Base-by-base conservation (phyloP, 495 filamentous ascomycete genomes). In the Amniculicola lignicola region DNA sequence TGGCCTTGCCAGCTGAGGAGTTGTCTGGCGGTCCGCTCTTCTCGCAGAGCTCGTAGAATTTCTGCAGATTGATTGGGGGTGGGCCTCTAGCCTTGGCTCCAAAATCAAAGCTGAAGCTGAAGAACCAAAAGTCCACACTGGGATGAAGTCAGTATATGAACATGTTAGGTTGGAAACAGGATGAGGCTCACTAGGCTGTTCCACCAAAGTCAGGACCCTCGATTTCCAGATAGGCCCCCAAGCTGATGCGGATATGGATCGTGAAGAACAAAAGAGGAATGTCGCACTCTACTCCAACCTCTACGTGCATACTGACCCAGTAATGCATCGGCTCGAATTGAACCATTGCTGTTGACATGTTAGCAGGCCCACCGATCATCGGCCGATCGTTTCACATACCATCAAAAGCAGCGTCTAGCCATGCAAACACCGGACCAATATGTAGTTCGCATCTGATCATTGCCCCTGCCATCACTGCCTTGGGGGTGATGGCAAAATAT, bases 401-500 rank as follows among this genome's bases (percentile, higher is more conserved):
- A n/a, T n/a, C n/a, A n/a, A n/a, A n/a, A n/a, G n/a, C n/a, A n/a
- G 29, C 29, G 7, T 33, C 29, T 9, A 33, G n/a, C 9, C 29
- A 9, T 33, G 29, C 29, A 33, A 7, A n/a, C 9, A 33, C n/a
- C 9, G 29, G 29, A 9, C 29, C 29, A n/a, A n/a, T 9, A 33
- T 33, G 7, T 7, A 33, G n/a, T 33, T 7, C n/a, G 9, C 9
- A 7, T 7, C 7, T 7, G 10, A 51, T 16, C 18, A 19, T 46
- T 7, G 7, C 49, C 12, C 51, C 51, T 6, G 4, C 51, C 51
- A 54, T 54, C 40, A 3, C 4, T 12, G 40, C 51, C 27, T 54
- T 46, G 3, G 51, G 36, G 27, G 9, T 25, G 14, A 54, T 54
- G 14, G 51, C 51, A 40, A 54, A 54, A 23, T 43, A 54, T 3